Evolutionary conservation across 176 grass and related monocot species (phyloP), one percentile per base, ranked within the genome.

Genomic region (Neostapfia colusana): DNA sequence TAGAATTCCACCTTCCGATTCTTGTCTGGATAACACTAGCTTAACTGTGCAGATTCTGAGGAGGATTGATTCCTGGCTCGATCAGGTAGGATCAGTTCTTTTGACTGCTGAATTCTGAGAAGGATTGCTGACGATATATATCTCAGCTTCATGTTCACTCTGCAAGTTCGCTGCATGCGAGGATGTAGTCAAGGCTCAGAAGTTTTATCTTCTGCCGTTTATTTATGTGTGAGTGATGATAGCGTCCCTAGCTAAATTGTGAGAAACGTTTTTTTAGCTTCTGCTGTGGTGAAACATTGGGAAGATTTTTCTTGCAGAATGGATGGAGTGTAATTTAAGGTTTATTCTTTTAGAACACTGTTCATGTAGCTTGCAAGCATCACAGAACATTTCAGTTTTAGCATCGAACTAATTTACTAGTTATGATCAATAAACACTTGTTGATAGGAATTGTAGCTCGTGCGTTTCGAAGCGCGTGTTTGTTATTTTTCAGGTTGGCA

Each of bases 1-100:
- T 34, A 20, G 3, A 50, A 50, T 59, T 49, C 16, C 8, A 40
- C 16, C 4, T 20, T 28, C 73, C 5, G 43, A 25, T 57, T 21
- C 18, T 37, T 42, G 40, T 54, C 62, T 74, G 20, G 68, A 61
- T 39, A 50, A 55, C 62, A 62, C 38, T 56, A 31, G 3, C 79
- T 63, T 84, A 5, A 63, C 46, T 63, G 16, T 84, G 65, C 81
- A 88, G 86, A 80, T 80, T 56, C 81, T 76, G 71, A 69, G 10
- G 45, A 46, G 1, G 27, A 80, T 39, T 88, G 70, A 88, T 69
- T 80, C 26, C 8, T 27, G 18, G 7, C 38, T 9, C 2, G 43
- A 36, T 60, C 64, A 76, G 37, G 4, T 46, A 12, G 44, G 4
- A 46, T 31, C 31, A 31, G 31, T 31, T 31, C 31, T 31, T 1